A percentile compares a stretch with the other conserved stretches of the same genome.
These are phyloP conservation scores for Syncephalastrum contaminatum DNA, from an alignment of 371 early-diverging fungal genomes.

Conservation along the genomic window DNA sequence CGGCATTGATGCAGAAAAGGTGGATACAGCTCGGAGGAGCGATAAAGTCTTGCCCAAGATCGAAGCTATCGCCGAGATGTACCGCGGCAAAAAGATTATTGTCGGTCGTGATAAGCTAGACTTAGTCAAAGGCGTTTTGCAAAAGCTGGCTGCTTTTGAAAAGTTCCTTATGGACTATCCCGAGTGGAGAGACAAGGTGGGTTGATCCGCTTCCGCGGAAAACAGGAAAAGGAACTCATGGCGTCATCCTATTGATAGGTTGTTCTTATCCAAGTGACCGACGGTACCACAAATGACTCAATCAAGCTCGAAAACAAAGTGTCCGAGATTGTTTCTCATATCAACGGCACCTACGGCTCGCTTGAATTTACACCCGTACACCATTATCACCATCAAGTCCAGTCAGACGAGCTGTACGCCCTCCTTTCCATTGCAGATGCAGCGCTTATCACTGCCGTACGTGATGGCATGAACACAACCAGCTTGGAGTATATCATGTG, in stretches of 20 bases:
- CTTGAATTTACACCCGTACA: constrained; percentile 94
- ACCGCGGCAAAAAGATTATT: constrained; percentile 92
- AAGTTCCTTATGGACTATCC: constrained; percentile 89
- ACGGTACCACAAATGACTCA: constrained; percentile 49
- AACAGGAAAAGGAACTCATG: not conserved
- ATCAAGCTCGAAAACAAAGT: constrained; percentile 82
- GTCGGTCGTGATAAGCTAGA: constrained; percentile 98
- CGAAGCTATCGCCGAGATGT: constrained; percentile 77
- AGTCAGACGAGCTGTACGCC: constrained; percentile 93
- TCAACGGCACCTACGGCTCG: constrained; percentile 94
- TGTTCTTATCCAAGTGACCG: constrained; percentile 84
- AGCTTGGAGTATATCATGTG: constrained; percentile 97
- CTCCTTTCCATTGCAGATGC: constrained; percentile 93
- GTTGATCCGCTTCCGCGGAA: not conserved
- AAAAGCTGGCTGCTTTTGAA: constrained; percentile 95
- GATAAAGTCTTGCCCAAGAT: constrained; percentile 68
- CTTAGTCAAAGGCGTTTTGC: constrained; percentile 96
- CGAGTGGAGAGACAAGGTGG: constrained; percentile 80
- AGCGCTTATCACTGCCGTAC: constrained; percentile 90
- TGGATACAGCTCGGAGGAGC: constrained; percentile 37
- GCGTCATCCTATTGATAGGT: constrained; percentile 47
- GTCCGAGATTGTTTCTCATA: constrained; percentile 85
- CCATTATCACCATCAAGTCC: constrained; percentile 94
- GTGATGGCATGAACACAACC: constrained; percentile 99
- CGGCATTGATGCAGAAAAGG: constrained; percentile 85